phyloP scores from a whole-genome alignment of 768 basidiomycete genomes.

The Pluteus cervinus region DNA sequence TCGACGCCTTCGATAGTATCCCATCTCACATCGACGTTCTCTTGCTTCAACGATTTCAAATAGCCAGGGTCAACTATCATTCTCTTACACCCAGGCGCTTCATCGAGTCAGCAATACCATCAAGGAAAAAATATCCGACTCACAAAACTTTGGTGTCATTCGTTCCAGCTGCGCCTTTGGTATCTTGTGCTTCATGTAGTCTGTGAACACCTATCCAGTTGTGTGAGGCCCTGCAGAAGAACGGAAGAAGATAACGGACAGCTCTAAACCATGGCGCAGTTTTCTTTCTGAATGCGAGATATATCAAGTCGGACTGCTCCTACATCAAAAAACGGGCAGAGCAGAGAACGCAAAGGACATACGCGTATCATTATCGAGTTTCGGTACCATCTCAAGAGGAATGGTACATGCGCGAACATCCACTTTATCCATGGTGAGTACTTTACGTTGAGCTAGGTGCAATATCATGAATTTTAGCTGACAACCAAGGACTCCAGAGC shows the following conservation, averaged over 20 bases:
- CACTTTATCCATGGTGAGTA: slow-evolving; percentile 43
- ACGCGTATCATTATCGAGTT: slow-evolving; percentile 43
- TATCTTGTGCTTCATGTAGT: slow-evolving; percentile 40
- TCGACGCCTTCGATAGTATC: slow-evolving; percentile 42
- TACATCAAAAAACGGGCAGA: neutral
- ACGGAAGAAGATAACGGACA: no score
- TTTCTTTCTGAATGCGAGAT: slow-evolving; percentile 33
- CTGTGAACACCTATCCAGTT: slow-evolving; percentile 28
- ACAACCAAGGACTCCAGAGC: neutral
- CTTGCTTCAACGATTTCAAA: slow-evolving; percentile 41
- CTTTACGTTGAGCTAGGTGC: slow-evolving; percentile 26
- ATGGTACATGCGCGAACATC: slow-evolving; percentile 49
- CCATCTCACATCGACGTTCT: slow-evolving; percentile 49
- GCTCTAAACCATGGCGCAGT: no score
- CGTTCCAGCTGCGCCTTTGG: slow-evolving; percentile 41
- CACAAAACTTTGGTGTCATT: slow-evolving; percentile 49
- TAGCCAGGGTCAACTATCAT: slow-evolving; percentile 58
- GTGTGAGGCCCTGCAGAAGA: no score
- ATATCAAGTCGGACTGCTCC: slow-evolving; percentile 30
- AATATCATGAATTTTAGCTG: neutral
- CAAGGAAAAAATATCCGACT: slow-evolving; percentile 10
- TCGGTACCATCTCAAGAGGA: slow-evolving; percentile 41
- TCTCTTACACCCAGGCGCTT: slow-evolving; percentile 59
- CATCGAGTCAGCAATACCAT: slow-evolving; percentile 1
- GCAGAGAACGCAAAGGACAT: slow-evolving; percentile 10